Evolutionary conservation across 768 basidiomycete species (phyloP).

Genomic region (Omphalotus guepiniiformis): DNA sequence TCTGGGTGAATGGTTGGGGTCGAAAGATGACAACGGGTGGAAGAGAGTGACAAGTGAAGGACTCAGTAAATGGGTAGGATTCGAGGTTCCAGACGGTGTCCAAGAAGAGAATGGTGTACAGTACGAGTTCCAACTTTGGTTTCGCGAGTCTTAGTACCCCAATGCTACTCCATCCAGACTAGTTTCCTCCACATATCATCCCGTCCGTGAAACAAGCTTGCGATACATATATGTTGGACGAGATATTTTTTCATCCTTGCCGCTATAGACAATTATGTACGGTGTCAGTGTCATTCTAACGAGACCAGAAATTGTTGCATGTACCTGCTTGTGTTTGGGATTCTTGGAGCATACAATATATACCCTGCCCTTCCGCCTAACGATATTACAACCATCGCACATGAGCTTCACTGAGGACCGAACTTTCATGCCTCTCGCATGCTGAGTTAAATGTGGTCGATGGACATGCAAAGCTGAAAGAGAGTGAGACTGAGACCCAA

Average conservation of each 20-base stretch:
- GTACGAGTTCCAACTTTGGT: conserved; percentile 98
- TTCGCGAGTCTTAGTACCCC: conserved; percentile 30
- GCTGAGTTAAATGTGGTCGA: conserved; percentile 25
- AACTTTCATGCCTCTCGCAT: conserved; percentile 91
- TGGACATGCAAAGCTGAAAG: conserved; percentile 27
- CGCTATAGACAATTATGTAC: conserved; percentile 39
- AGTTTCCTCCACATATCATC: neutral
- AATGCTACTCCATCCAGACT: neutral
- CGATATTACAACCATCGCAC: conserved; percentile 91
- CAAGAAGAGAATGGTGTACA: conserved; percentile 79
- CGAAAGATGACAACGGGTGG: conserved; percentile 40
- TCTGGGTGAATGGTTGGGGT: conserved; percentile 21
- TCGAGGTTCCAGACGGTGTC: conserved; percentile 68
- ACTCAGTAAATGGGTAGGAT: conserved; percentile 75
- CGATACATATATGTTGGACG: neutral
- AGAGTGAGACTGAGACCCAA: conserved; percentile 34
- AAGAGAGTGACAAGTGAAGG: conserved; percentile 52
- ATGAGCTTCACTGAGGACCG: conserved; percentile 90
- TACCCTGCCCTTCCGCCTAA: conserved; percentile 84
- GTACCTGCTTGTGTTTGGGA: conserved; percentile 95
- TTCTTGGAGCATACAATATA: conserved; percentile 93
- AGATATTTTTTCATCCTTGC: conserved; percentile 46
- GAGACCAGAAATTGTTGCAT: conserved; percentile 15
- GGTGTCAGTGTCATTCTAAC: neutral
- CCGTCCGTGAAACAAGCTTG: neutral